Percentiles rank a stretch among this genome's conserved stretches.
These are phyloP conservation scores for Polytolypa hystricis DNA, from an alignment of 2,329 filamentous ascomycete genomes.

Conservation along the genomic window DNA sequence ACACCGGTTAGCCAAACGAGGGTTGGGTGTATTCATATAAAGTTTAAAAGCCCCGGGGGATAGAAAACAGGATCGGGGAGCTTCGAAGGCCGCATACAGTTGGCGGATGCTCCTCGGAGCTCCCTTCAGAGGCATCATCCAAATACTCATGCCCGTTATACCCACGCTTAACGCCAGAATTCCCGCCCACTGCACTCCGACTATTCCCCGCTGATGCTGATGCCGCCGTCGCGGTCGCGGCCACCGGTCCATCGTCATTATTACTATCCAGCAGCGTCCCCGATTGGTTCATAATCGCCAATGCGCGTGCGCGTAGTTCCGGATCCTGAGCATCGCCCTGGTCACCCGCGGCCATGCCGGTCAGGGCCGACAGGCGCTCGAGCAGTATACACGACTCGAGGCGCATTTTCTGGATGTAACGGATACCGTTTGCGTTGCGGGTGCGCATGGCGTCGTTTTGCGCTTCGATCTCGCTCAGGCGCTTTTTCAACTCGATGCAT, in stretches of 20 bases:
- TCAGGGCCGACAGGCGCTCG: slow-evolving; percentile 30
- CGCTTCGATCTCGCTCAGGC: slow-evolving; percentile 82
- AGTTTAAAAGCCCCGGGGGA: neutral
- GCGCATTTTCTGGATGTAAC: slow-evolving; percentile 83
- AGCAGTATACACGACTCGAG: slow-evolving; percentile 42
- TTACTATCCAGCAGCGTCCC: slow-evolving; percentile 9
- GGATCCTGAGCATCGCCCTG: slow-evolving; percentile 17
- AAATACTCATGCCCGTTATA: slow-evolving; percentile 19
- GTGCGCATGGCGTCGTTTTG: slow-evolving; percentile 76
- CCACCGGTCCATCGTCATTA: neutral
- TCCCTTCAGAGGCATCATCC: slow-evolving; percentile 34
- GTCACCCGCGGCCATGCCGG: slow-evolving; percentile 28
- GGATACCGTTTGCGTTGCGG: slow-evolving; percentile 66
- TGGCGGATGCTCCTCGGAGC: slow-evolving; percentile 33
- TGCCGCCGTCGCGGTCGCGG: neutral
- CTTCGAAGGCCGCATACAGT: slow-evolving; percentile 22
- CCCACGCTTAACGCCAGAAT: slow-evolving; percentile 4
- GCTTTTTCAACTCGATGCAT: slow-evolving; percentile 87
- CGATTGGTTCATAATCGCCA: slow-evolving; percentile 22
- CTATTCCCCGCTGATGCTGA: slow-evolving; percentile 4
- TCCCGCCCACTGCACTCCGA: neutral
- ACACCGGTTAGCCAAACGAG: neutral
- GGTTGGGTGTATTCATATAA: neutral
- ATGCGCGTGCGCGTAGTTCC: slow-evolving; percentile 27
- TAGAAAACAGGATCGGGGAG: slow-evolving; percentile 3